These are phyloP conservation scores for Fusarium drepaniforme DNA, from an alignment of 2,329 filamentous ascomycete species.

Conservation along the genomic window DNA sequence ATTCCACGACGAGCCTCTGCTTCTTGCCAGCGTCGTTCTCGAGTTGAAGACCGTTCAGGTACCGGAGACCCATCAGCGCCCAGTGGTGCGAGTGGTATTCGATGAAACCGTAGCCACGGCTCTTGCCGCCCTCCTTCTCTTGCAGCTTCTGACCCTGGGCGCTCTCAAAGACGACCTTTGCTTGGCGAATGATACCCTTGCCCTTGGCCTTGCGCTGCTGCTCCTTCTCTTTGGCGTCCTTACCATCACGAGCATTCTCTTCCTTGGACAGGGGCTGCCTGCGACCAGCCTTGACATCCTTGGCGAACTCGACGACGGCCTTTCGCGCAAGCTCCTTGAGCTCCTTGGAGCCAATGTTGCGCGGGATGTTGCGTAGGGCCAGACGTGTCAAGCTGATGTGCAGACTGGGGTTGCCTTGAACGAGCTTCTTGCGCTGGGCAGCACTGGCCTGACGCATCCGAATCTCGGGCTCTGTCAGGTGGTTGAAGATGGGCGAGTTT, in stretches of 20 bases:
- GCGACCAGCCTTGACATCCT: slow-evolving; percentile 83
- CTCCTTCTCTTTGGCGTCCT: slow-evolving; percentile 85
- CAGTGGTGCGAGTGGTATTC: slow-evolving; percentile 95
- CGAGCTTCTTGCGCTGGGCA: slow-evolving; percentile 88
- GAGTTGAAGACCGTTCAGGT: slow-evolving; percentile 84
- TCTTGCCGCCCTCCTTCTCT: slow-evolving; percentile 83
- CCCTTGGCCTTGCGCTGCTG: slow-evolving; percentile 82
- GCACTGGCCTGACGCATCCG: slow-evolving; percentile 90
- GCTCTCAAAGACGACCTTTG: slow-evolving; percentile 95
- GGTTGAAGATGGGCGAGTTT: slow-evolving; percentile 82
- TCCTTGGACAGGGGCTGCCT: slow-evolving; percentile 89
- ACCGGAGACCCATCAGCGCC: slow-evolving; percentile 94
- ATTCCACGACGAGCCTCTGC: slow-evolving; percentile 93
- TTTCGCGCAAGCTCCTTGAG: slow-evolving; percentile 91
- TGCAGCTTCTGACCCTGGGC: slow-evolving; percentile 85
- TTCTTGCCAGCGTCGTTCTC: slow-evolving; percentile 78
- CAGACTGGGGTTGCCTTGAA: slow-evolving; percentile 90
- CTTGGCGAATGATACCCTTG: slow-evolving; percentile 89
- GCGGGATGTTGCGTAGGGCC: slow-evolving; percentile 91
- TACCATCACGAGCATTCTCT: slow-evolving; percentile 83
- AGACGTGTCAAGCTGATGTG: slow-evolving; percentile 92
- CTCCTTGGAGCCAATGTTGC: slow-evolving; percentile 84
- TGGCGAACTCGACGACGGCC: slow-evolving; percentile 94
- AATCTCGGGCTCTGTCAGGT: slow-evolving; percentile 82
- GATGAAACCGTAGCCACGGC: slow-evolving; percentile 95